Conservation (phyloP, 805 yeast genomes). For the Schwanniomyces yamadae region DNA sequence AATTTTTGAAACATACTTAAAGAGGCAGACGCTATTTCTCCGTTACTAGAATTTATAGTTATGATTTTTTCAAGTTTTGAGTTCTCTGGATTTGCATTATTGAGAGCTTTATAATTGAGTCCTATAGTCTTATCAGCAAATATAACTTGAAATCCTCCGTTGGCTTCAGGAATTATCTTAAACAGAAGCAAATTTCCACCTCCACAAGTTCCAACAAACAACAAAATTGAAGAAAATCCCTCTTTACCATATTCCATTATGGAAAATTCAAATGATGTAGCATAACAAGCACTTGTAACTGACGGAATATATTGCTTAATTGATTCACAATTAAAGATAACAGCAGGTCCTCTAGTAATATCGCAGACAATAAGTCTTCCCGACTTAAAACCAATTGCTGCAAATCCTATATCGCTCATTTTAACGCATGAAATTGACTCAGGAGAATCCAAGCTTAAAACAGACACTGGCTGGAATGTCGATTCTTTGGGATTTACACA, state of each 20-base stretch:
- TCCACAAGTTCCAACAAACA: constrained; percentile 71
- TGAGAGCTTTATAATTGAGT: constrained; percentile 30
- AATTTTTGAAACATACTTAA: constrained; percentile 56
- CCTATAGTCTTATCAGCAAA: constrained; percentile 44
- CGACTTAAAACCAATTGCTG: constrained; percentile 70
- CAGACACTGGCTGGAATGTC: constrained; percentile 33
- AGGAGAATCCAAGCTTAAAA: constrained; percentile 34
- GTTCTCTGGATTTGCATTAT: constrained; percentile 46
- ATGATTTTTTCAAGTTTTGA: constrained; percentile 54
- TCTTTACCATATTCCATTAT: constrained; percentile 68
- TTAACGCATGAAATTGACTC: constrained; percentile 56
- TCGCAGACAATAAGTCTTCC: constrained; percentile 80
- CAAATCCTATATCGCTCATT: constrained; percentile 79
- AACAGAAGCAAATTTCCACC: constrained; percentile 68
- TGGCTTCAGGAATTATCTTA: constrained; percentile 60
- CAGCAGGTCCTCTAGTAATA: constrained; percentile 68
- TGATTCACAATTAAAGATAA: constrained; percentile 46
- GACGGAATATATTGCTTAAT: constrained; percentile 30
- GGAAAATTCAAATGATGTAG: constrained; percentile 70
- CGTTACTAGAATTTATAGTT: constrained; percentile 58
- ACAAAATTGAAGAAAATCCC: constrained; percentile 65
- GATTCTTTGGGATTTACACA: constrained; percentile 29
- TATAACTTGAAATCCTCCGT: constrained; percentile 60
- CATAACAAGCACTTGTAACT: constrained; percentile 29
- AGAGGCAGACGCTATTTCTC: constrained; percentile 65